Evolutionary conservation across 2,329 filamentous ascomycete species (phyloP), one percentile per base, ranked within the genome.

Genomic region (Exophiala xenobiotica): DNA sequence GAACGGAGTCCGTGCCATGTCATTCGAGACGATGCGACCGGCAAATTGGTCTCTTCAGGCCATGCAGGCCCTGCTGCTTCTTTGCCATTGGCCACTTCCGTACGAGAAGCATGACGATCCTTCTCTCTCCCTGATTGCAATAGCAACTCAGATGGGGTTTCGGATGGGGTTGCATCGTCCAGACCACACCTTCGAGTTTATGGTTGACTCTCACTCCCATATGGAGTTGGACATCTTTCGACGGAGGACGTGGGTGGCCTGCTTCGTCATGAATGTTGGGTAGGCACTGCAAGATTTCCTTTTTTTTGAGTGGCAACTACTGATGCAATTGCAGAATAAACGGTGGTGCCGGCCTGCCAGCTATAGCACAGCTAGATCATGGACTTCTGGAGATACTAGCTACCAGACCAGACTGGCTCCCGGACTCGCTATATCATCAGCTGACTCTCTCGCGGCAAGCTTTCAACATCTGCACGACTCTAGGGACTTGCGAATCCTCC

Each of bases 121-220:
- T 3, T 43, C 40, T 29, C 40, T 14, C 26, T 24, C 40, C 5
- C 29, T 43, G 12, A 14, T 27, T 4, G 23, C 24, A n/a, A 6
- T 43, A 26, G 40, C 40, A 14, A 43, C 40, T 14, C 23, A 43
- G 12, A 27, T 43, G 12, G 40, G 40, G 8, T 16, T 43, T 9
- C 22, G 40, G n/a, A 43, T 43, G 40, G 40, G 40, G 9, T 16
- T 43, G 12, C 40, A 43, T 29, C 40, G 40, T 14, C 40, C 40
- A 14, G 22, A 26, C 29, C 40, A 43, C 18, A n/a, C 22, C 22
- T n/a, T n/a, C 22, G 40, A 43, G 6, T 43, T 14, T 18, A 24
- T 9, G 11, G 12, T 16, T 14, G 40, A 29, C 29, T 27, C 22
- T 16, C 6, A 8, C n/a, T 16, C n/a, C n/a, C n/a, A 27, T 26